These are phyloP conservation scores for Clitoria ternatea DNA, from an alignment of 306 rosid genomes.

Conservation along the genomic window DNA sequence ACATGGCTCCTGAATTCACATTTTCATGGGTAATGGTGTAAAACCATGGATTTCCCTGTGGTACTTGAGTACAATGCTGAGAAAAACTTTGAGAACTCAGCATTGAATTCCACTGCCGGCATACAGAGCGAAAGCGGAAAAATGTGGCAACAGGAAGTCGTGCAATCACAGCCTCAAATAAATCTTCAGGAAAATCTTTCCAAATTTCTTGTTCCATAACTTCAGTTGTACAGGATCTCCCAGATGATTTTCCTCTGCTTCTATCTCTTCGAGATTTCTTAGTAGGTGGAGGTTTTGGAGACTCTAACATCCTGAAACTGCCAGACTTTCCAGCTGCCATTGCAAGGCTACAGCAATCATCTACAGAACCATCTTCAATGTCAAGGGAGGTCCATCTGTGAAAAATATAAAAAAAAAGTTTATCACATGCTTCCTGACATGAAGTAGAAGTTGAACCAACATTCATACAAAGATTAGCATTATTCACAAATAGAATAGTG, in stretches of 20 bases:
- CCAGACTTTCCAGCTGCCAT: slow-evolving; percentile 70
- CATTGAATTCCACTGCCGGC: slow-evolving; percentile 83
- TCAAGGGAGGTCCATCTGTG: slow-evolving; percentile 64
- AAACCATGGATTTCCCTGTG: slow-evolving; percentile 79
- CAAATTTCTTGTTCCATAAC: slow-evolving; percentile 79
- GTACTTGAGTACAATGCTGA: slow-evolving; percentile 63
- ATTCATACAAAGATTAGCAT: not conserved
- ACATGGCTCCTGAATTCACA: slow-evolving; percentile 68
- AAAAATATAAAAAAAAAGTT: slow-evolving; percentile 17
- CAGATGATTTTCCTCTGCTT: slow-evolving; percentile 54
- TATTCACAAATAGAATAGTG: not conserved
- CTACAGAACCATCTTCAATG: slow-evolving; percentile 55
- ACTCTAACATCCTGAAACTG: slow-evolving; percentile 53
- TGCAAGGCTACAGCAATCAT: slow-evolving; percentile 62
- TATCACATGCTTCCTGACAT: not conserved
- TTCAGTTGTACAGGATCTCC: slow-evolving; percentile 45
- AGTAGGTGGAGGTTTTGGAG: slow-evolving; percentile 62
- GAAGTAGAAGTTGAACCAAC: not conserved
- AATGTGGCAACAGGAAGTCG: slow-evolving; percentile 88
- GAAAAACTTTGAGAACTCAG: slow-evolving; percentile 76
- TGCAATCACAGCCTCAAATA: slow-evolving; percentile 85
- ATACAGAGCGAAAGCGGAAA: slow-evolving; percentile 86
- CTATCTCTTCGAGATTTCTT: slow-evolving; percentile 73
- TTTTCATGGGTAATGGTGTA: slow-evolving; percentile 68
- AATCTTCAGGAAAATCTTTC: slow-evolving; percentile 96